A percentile compares a stretch with the other conserved stretches of the same genome.
Conservation (phyloP, 176 grass and related monocot genomes). For the Aegilops umbellulata region DNA sequence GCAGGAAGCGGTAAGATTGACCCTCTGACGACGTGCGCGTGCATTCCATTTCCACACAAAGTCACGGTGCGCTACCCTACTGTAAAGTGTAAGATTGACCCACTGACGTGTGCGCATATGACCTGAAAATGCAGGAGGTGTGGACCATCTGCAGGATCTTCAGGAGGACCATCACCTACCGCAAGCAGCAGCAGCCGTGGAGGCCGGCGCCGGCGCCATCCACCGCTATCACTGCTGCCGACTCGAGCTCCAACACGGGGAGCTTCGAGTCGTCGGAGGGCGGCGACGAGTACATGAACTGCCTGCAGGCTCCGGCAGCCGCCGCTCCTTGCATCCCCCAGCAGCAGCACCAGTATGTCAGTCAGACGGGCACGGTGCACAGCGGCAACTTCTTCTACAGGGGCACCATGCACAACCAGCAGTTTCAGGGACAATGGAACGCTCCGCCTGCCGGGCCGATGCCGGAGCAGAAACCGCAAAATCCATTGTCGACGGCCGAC, state of each 20-base stretch:
- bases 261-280: constrained; percentile 66
- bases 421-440: constrained; percentile 42
- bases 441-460: not conserved
- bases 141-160: constrained; percentile 95
- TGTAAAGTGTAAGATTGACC: not conserved
- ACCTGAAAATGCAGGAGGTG: constrained; percentile 56
- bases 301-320: constrained; percentile 22
- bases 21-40: too few species aligned
- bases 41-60: not conserved
- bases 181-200: constrained; percentile 54
- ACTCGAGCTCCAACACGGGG: constrained; percentile 60
- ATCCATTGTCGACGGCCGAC: not conserved
- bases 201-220: constrained; percentile 10
- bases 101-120: not conserved
- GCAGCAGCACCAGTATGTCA: not conserved
- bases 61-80: not conserved
- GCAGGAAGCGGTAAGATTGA: constrained; percentile 92
- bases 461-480: constrained; percentile 36
- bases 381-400: constrained; percentile 13
- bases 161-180: constrained; percentile 60
- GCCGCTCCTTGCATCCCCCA: not conserved
- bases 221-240: not conserved
- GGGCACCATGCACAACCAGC: constrained; percentile 28
- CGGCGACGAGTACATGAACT: constrained; percentile 50
- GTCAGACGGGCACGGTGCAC: not conserved